These are phyloP conservation scores for Cryphonectria carpinicola DNA, from an alignment of 2,329 filamentous ascomycete genomes.

Conservation along the genomic window DNA sequence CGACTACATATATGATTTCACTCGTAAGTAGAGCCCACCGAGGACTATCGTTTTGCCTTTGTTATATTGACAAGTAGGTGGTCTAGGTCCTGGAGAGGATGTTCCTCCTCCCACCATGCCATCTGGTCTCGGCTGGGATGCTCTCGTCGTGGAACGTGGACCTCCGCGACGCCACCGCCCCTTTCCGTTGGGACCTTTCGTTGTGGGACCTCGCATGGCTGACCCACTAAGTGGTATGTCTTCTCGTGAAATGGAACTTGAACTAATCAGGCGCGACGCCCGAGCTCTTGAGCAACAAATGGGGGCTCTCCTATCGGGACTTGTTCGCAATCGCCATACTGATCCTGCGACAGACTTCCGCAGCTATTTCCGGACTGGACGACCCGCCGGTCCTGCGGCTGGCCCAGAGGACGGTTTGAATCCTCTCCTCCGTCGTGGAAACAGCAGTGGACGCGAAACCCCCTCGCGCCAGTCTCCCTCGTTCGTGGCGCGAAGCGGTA, in stretches of 20 bases:
- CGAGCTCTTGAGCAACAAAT: conserved; percentile 21
- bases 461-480: conserved; percentile 54
- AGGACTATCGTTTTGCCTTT: not conserved
- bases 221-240: conserved; percentile 56
- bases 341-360: conserved; percentile 47
- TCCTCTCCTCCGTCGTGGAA: conserved; percentile 75
- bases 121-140: conserved; percentile 61
- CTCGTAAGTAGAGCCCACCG: conserved; percentile 48
- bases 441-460: conserved; percentile 47
- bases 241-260: conserved; percentile 25
- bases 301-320: conserved; percentile 20
- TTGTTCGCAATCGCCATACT: conserved; percentile 29
- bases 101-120: conserved; percentile 48
- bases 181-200: conserved; percentile 57
- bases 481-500: conserved; percentile 52
- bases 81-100: conserved; percentile 43
- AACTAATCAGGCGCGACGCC: conserved; percentile 19
- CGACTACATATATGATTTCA: conserved; percentile 65
- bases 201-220: conserved; percentile 56
- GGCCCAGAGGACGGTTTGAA: conserved; percentile 81
- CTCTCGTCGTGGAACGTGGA: conserved; percentile 52
- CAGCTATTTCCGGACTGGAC: conserved; percentile 53
- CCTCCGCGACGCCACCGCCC: conserved; percentile 61
- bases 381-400: conserved; percentile 57
- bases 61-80: conserved; percentile 15